A percentile compares a stretch with the other conserved stretches of the same genome.
phyloP scores from a whole-genome alignment of 1,284 basidiomycete genomes.

The Melampsora americana region DNA sequence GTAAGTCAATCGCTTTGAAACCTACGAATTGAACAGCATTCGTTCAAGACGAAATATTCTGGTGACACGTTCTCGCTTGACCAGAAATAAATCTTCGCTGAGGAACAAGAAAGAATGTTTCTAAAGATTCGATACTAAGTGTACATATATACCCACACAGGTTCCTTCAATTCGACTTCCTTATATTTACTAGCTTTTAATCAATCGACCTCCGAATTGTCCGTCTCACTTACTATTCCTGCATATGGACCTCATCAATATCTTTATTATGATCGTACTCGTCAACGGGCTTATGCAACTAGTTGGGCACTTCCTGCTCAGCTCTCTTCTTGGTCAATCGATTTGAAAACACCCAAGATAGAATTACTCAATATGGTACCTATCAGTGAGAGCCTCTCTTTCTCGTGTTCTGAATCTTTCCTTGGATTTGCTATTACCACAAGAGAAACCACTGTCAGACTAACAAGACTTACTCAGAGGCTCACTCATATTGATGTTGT shows the following conservation, averaged over 20 bases:
- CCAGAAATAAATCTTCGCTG: too few species aligned
- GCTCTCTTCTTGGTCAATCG: constrained; percentile 49
- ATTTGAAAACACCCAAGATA: not conserved
- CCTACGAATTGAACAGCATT: too few species aligned
- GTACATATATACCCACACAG: not conserved
- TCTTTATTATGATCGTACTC: constrained; percentile 7
- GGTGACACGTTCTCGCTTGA: too few species aligned
- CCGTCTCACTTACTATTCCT: not conserved
- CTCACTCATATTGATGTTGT: constrained; percentile 45
- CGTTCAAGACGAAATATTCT: too few species aligned
- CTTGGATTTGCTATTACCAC: not conserved
- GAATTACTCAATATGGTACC: constrained; percentile 11
- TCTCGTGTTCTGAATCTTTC: not conserved
- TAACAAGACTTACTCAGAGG: constrained; percentile 46
- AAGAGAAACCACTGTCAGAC: too few species aligned
- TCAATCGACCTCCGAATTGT: not conserved
- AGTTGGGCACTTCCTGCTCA: constrained; percentile 47
- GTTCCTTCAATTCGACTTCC: constrained; percentile 25
- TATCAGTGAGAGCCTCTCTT: constrained; percentile 2
- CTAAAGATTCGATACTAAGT: too few species aligned
- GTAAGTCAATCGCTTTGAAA: too few species aligned
- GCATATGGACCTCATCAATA: constrained; percentile 30
- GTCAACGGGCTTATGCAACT: constrained; percentile 49
- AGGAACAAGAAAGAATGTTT: too few species aligned
- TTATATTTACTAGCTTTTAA: constrained; percentile 19